Evolutionary conservation across 2,329 filamentous ascomycete species (phyloP).

Genomic region (Colletotrichum tabaci): DNA sequence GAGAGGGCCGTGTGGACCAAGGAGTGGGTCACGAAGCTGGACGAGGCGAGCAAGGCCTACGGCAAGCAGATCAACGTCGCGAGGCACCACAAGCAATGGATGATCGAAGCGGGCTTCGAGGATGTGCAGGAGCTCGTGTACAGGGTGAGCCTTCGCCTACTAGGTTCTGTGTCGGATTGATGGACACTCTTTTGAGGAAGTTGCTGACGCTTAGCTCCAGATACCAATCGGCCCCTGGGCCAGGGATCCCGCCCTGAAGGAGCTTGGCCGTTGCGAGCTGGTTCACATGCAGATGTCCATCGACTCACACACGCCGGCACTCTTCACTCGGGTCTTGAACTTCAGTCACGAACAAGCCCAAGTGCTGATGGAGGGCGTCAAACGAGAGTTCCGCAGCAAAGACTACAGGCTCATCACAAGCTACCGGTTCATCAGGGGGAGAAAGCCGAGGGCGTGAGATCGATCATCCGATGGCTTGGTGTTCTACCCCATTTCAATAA

Average conservation of each 20-base stretch:
- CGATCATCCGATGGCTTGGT: not conserved
- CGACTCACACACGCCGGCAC: conserved; percentile 57
- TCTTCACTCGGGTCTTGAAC: conserved; percentile 56
- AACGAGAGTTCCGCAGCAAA: conserved; percentile 53
- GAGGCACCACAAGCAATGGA: conserved; percentile 54
- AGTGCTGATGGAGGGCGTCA: conserved; percentile 59
- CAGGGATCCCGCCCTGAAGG: conserved; percentile 54
- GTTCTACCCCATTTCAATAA: not conserved
- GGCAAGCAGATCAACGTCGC: conserved; percentile 58
- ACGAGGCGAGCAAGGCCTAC: conserved; percentile 53
- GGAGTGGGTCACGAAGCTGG: conserved; percentile 56
- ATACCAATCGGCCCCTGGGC: conserved; percentile 58
- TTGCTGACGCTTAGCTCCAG: conserved; percentile 41
- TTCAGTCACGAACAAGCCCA: conserved; percentile 58
- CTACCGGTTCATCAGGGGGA: conserved; percentile 53
- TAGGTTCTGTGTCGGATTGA: fast-evolving
- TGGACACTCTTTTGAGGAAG: not conserved
- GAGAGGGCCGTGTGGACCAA: conserved; percentile 55
- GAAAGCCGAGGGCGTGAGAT: conserved; percentile 42
- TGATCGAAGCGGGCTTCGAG: conserved; percentile 56
- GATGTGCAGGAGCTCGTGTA: conserved; percentile 51
- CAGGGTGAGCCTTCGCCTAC: conserved; percentile 45
- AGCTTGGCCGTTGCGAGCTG: conserved; percentile 54
- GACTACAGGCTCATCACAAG: conserved; percentile 53
- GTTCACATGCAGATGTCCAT: conserved; percentile 60